Evolutionary conservation across 257 asterid genomes (phyloP), one percentile per base, ranked within the genome.

Genomic region (Salvia rosmarinus): DNA sequence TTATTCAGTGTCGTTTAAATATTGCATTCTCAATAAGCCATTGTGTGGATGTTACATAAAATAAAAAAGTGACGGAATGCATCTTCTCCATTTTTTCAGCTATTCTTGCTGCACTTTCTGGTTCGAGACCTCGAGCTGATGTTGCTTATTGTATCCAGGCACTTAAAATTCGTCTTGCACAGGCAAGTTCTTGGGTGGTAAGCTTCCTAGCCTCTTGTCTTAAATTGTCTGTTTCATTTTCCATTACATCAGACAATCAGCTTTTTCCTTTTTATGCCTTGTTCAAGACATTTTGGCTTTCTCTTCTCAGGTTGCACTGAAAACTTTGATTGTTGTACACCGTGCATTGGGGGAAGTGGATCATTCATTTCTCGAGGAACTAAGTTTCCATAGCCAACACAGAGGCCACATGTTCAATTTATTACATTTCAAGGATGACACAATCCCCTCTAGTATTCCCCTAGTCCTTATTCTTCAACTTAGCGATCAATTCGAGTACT

Each of bases 281-380:
- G 37, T 32, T 2, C 37, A 2, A 32, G 37, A 32, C 37, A 32
- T 32, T 32, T 32, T 32, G 37, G 37, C 32, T 52, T 6, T 2
- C n/a, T 10, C 25, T 19, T 12, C 70, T 75, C 82, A 91, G 97
- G 96, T 91, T 70, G 96, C 96, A 28, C 73, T 89, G 75, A 91
- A 91, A 83, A 74, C 88, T 63, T 82, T 91, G 89, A 81, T 91
- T 69, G 86, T 91, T 25, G 77, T 91, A 69, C 97, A 91, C 79
- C 95, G 95, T 12, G 96, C 89, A 59, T 25, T 91, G 70, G 87
- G 95, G 82, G 97, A 91, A 78, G 95, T 89, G 37, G 97, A 91
- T 47, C 84, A 74, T 14, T 85, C 96, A 46, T 87, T 89, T 76
- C 75, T 79, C 32, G 89, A 85, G 75, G 97, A 91, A 82, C 78